Percentiles rank a stretch among this genome's conserved stretches.
These are phyloP conservation scores for Carpinus viminea DNA, from an alignment of 306 rosid species.

Conservation along the genomic window DNA sequence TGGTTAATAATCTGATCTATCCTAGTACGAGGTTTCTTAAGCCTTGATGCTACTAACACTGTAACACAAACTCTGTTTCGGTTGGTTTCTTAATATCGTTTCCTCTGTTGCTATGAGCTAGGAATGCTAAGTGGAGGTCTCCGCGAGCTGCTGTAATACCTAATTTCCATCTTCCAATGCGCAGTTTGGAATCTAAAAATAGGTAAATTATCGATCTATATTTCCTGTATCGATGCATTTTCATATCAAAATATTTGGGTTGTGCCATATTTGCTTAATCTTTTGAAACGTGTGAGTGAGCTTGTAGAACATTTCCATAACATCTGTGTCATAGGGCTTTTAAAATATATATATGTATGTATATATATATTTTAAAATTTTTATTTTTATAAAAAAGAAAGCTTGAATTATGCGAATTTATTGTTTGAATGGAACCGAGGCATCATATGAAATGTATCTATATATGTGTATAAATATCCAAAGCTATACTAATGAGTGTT, in stretches of 20 bases:
- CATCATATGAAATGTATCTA: not conserved
- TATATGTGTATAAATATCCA: not conserved
- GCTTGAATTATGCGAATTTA: conserved; percentile 1
- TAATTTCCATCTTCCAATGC: conserved; percentile 90
- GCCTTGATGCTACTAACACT: not conserved
- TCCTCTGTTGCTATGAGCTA: conserved; percentile 33
- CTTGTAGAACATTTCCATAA: conserved; percentile 4
- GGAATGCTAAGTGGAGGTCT: conserved; percentile 58
- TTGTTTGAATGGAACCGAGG: not conserved
- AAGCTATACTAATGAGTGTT: not conserved
- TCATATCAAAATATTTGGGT: not conserved
- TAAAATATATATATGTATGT: no score
- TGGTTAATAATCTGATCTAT: no score
- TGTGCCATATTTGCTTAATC: not conserved
- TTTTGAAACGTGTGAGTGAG: conserved; percentile 1
- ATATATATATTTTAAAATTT: not conserved
- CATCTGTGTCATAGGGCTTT: conserved; percentile 3
- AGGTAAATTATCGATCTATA: conserved; percentile 43
- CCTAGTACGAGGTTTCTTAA: no score
- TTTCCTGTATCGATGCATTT: conserved; percentile 16
- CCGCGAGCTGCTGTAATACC: conserved; percentile 65
- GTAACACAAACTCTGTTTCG: conserved; percentile 2
- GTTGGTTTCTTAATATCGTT: conserved; percentile 21
- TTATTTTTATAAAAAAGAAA: not conserved
- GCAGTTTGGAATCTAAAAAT: conserved; percentile 81